Evolutionary conservation across 2,329 filamentous ascomycete genomes (phyloP).

Genomic region (Colletotrichum ledebouriae): DNA sequence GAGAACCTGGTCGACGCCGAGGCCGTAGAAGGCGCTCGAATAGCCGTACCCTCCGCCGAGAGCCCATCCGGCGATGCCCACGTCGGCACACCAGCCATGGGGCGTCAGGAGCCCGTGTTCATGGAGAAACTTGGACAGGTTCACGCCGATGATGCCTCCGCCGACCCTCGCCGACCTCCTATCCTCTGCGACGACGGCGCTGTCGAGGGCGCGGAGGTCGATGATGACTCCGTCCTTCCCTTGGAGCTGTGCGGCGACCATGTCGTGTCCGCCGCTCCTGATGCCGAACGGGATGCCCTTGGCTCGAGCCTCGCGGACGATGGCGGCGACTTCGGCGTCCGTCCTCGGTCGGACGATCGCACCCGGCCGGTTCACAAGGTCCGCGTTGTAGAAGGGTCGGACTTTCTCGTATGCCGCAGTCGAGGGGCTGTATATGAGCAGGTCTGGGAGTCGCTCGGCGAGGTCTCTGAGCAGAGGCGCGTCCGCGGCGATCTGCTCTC

Average conservation of each 20-base stretch:
- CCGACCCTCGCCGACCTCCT: slow-evolving; percentile 38
- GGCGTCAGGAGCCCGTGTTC: slow-evolving; percentile 31
- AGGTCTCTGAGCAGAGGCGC: slow-evolving; percentile 20
- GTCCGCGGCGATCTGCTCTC: slow-evolving; percentile 21
- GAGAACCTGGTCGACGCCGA: slow-evolving; percentile 55
- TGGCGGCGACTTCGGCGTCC: slow-evolving; percentile 22
- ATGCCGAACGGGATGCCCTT: slow-evolving; percentile 37
- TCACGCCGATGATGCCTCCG: slow-evolving; percentile 39
- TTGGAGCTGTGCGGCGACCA: slow-evolving; percentile 15
- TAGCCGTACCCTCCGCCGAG: slow-evolving; percentile 53
- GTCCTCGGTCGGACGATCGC: slow-evolving; percentile 33
- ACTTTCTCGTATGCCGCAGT: slow-evolving; percentile 23
- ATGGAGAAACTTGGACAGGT: slow-evolving; percentile 36
- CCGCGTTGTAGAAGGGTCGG: slow-evolving; percentile 19
- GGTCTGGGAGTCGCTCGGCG: not conserved
- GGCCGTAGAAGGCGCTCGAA: slow-evolving; percentile 49
- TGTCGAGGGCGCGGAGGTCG: slow-evolving; percentile 41
- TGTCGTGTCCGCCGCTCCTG: slow-evolving; percentile 42
- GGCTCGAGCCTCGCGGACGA: slow-evolving; percentile 10
- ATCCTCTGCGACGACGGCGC: slow-evolving; percentile 33
- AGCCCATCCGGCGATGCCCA: slow-evolving; percentile 53
- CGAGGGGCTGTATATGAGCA: slow-evolving; percentile 28
- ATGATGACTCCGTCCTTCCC: slow-evolving; percentile 38
- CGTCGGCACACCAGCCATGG: slow-evolving; percentile 38
- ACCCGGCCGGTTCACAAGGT: slow-evolving; percentile 14